A percentile compares a stretch with the other conserved stretches of the same genome.
These are phyloP conservation scores for Botrytis elliptica DNA, from an alignment of 2,329 filamentous ascomycete species.

Conservation along the genomic window DNA sequence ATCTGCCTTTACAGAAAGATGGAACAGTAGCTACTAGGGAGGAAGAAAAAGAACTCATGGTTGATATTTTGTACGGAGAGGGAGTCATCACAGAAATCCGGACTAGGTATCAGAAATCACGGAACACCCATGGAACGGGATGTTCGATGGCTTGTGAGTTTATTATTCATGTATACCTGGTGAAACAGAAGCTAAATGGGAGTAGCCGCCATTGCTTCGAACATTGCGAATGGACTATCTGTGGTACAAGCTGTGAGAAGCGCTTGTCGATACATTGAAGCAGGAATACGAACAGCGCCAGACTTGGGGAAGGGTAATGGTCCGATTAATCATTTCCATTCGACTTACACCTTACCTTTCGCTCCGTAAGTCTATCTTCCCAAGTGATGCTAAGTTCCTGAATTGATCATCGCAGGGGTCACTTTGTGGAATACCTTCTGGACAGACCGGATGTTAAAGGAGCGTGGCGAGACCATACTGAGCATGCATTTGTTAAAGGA, in stretches of 20 bases:
- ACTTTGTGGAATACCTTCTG: conserved; percentile 81
- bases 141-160: conserved; percentile 83
- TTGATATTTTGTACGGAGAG: conserved; percentile 74
- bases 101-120: conserved; percentile 68
- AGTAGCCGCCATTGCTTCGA: conserved; percentile 69
- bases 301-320: conserved; percentile 62
- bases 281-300: conserved; percentile 55
- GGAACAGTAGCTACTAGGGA: conserved; percentile 56
- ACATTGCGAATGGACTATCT: conserved; percentile 59
- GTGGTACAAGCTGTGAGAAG: conserved; percentile 60
- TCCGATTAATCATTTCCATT: conserved; percentile 78
- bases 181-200: conserved; percentile 9
- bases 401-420: conserved; percentile 51
- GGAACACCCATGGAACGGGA: conserved; percentile 90
- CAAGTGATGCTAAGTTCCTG: background rate
- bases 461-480: conserved; percentile 72
- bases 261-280: conserved; percentile 71
- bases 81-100: conserved; percentile 61
- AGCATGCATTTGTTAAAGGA: conserved; percentile 78
- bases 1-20: conserved; percentile 71
- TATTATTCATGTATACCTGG: background rate
- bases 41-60: conserved; percentile 62
- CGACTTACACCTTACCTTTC: conserved; percentile 65
- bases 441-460: conserved; percentile 69
- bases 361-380: conserved; percentile 45